Evolutionary conservation across 257 asterid genomes (phyloP).

Genomic region (Jasminum sambac): DNA sequence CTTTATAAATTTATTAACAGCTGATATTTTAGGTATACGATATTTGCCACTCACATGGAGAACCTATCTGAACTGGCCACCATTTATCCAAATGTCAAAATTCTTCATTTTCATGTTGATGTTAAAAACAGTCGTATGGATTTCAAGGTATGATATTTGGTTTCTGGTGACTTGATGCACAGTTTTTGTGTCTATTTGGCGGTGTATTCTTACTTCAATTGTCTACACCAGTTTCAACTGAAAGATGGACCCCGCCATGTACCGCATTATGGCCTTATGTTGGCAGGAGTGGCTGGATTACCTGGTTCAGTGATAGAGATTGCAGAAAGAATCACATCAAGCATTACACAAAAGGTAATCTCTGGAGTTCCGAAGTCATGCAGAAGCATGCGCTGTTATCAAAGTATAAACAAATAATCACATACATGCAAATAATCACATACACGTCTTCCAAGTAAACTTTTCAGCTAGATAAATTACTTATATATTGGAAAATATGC

Average conservation of each 20-base stretch:
- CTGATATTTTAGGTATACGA: constrained; percentile 61
- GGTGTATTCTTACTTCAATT: constrained; percentile 21
- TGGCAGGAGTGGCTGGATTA: constrained; percentile 93
- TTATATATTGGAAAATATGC: background rate
- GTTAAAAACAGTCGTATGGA: constrained; percentile 82
- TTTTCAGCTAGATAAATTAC: background rate
- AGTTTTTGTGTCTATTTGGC: background rate
- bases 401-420: background rate
- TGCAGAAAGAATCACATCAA: constrained; percentile 71
- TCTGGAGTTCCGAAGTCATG: constrained; percentile 5
- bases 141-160: constrained; percentile 63
- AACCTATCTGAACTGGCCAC: constrained; percentile 82
- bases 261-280: constrained; percentile 92
- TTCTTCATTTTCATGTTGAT: constrained; percentile 83
- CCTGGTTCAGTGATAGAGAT: constrained; percentile 72
- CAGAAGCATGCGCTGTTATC: background rate
- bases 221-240: constrained; percentile 65
- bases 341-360: constrained; percentile 63
- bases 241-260: constrained; percentile 83
- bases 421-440: background rate
- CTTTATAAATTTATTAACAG: background rate
- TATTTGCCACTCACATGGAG: constrained; percentile 97
- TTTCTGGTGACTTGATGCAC: background rate
- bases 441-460: background rate
- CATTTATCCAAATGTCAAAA: constrained; percentile 85